Evolutionary conservation across 805 yeast genomes (phyloP).

Genomic region (Yamadazyma takamatsuzukensis): DNA sequence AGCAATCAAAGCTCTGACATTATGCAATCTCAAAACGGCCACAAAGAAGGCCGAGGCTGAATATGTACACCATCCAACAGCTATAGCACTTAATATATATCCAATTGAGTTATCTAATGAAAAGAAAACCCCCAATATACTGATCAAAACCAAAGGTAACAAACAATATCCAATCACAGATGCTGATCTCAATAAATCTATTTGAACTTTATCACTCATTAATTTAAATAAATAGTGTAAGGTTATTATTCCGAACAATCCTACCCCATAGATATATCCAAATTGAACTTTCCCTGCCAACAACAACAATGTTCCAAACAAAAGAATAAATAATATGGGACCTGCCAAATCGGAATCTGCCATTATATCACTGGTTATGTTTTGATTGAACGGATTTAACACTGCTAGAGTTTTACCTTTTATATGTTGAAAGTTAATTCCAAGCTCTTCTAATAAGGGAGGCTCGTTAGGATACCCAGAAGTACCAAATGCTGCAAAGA

Average conservation of each 20-base stretch:
- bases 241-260: slow-evolving; percentile 82
- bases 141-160: slow-evolving; percentile 77
- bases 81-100: slow-evolving; percentile 59
- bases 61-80: slow-evolving; percentile 87
- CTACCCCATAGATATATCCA: slow-evolving; percentile 96
- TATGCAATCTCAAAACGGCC: slow-evolving; percentile 73
- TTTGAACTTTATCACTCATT: slow-evolving; percentile 67
- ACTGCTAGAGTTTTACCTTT: slow-evolving; percentile 82
- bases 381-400: slow-evolving; percentile 65
- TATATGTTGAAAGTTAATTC: slow-evolving; percentile 88
- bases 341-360: slow-evolving; percentile 94
- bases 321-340: slow-evolving; percentile 81
- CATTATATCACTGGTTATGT: slow-evolving; percentile 67
- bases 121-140: slow-evolving; percentile 65
- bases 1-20: slow-evolving; percentile 87
- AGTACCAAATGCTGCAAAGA: slow-evolving; percentile 89
- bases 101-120: slow-evolving; percentile 74
- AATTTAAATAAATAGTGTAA: slow-evolving; percentile 80
- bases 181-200: slow-evolving; percentile 69
- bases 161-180: slow-evolving; percentile 92
- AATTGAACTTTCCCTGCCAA: slow-evolving; percentile 93
- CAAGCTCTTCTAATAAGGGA: slow-evolving; percentile 86
- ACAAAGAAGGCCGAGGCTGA: slow-evolving; percentile 93
- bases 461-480: slow-evolving; percentile 95
- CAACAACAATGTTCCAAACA: slow-evolving; percentile 79